Conservation (phyloP, 345 rosid genomes). For the Eucalyptus regnans region DNA sequence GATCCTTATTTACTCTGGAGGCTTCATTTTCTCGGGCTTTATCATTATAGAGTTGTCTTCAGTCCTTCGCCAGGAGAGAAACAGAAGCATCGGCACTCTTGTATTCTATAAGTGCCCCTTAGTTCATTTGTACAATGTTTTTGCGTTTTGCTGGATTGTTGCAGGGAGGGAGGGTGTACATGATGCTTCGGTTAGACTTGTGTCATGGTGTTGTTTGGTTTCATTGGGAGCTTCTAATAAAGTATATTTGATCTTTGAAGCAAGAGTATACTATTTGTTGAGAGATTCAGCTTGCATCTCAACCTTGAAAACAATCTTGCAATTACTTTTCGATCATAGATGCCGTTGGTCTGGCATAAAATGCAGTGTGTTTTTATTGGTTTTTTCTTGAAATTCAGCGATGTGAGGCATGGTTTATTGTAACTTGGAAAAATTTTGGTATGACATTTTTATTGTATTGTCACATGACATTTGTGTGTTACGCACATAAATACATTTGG, state of each 20-base stretch:
- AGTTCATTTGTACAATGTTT: not conserved
- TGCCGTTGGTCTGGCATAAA: not conserved
- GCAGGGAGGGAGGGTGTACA: not conserved
- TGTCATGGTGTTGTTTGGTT: not conserved
- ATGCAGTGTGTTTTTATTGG: not conserved
- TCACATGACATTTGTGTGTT: not conserved
- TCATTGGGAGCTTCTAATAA: not conserved
- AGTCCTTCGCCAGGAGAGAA: not conserved
- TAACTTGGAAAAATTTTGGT: not conserved
- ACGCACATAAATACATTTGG: not conserved
- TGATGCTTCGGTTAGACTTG: not conserved
- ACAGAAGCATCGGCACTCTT: not conserved
- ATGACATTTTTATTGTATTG: not conserved
- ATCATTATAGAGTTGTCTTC: not conserved
- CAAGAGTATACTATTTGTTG: not conserved
- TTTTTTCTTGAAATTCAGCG: not conserved
- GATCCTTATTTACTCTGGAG: too few species aligned
- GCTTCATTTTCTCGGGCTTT: not conserved
- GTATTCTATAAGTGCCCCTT: not conserved
- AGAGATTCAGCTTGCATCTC: not conserved
- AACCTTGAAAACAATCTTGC: not conserved
- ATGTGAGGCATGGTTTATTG: not conserved
- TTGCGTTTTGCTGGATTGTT: not conserved
- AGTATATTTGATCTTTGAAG: not conserved
- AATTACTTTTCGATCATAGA: not conserved